Evolutionary conservation across 495 filamentous ascomycete genomes (phyloP), one percentile per base, ranked within the genome.

Genomic region (Penicillium mononematosum): DNA sequence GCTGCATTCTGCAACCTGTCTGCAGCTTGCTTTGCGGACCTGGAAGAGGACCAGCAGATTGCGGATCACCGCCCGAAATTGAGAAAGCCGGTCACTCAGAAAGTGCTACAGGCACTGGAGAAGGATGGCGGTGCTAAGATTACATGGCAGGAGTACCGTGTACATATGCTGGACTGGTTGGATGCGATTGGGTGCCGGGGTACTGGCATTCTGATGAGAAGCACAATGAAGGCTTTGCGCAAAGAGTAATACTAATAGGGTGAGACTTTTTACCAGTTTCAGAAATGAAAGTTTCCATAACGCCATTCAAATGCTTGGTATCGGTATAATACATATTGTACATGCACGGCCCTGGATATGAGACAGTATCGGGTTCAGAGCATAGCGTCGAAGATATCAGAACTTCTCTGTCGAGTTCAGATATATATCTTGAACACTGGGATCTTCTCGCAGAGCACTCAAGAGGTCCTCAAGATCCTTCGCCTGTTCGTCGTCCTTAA

Each of bases 11-110:
- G 84, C 50, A 80, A 84, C 51, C 73, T 85, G 56, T 83, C 88
- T 29, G 88, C 89, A 2, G 78, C 83, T 17, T 86, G 82, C 58
- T 82, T 94, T 58, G 67, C 74, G 2, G 73, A 70, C 69, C 56
- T 89, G 31, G 81, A 84, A 52, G 71, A 85, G 12, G 88, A 91
- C 58, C 85, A 88, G 49, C 63, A 71, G 32, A 71, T 78, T 47
- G 68, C 73, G 1, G 76, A 69, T 5, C 60, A 87, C 31, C 67
- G 73, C 20, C 73, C 75, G 4, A 81, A 78, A 46, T 83, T 95
- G 73, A 80, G 81, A 34, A 92, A 88, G n/a, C 92, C 91, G 0
- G 88, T 91, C 12, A 89, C 87, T 8, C 85, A 89, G 59, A 76
- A 76, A 48, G 84, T 79, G 45, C 72, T 96, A 70, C 77, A 68